These are phyloP conservation scores for Penicillium griseofulvum DNA, from an alignment of 2,329 filamentous ascomycete genomes.

Conservation along the genomic window DNA sequence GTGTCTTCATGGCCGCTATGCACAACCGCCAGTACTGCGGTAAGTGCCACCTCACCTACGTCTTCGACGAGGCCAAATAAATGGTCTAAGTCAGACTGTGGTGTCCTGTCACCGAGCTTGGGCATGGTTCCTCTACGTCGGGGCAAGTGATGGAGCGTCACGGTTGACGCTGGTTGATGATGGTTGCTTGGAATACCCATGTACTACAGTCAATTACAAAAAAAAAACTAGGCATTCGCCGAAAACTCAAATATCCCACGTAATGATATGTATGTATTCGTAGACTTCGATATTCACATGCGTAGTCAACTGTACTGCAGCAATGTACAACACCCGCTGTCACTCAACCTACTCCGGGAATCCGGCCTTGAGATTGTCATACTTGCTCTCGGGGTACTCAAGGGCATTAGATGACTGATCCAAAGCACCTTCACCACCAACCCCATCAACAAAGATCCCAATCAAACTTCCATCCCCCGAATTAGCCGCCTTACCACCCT, in stretches of 20 bases:
- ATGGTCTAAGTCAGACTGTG: constrained; percentile 22
- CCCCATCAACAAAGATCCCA: constrained; percentile 47
- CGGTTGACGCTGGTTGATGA: constrained; percentile 21
- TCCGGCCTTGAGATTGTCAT: constrained; percentile 38
- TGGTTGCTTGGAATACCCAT: constrained; percentile 7
- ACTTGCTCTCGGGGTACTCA: constrained; percentile 41
- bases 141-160: constrained; percentile 14
- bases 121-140: constrained; percentile 12
- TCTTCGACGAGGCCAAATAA: constrained; percentile 66
- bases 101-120: constrained; percentile 14
- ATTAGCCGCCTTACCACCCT: constrained; percentile 49
- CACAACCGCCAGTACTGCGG: constrained; percentile 98
- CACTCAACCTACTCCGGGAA: constrained; percentile 24
- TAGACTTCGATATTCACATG: neutral
- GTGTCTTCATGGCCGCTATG: constrained; percentile 99
- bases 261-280: constrained; percentile 5
- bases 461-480: constrained; percentile 62
- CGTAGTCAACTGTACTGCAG: neutral
- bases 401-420: constrained; percentile 39
- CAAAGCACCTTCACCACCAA: constrained; percentile 33
- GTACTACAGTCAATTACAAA: constrained; percentile 19
- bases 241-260: constrained; percentile 2
- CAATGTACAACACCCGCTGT: neutral
- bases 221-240: constrained; percentile 13
- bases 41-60: constrained; percentile 68